Percentiles rank a stretch among this genome's conserved stretches.
phyloP scores from a whole-genome alignment of 2,329 filamentous ascomycete genomes.

The Cadophora gregata region DNA sequence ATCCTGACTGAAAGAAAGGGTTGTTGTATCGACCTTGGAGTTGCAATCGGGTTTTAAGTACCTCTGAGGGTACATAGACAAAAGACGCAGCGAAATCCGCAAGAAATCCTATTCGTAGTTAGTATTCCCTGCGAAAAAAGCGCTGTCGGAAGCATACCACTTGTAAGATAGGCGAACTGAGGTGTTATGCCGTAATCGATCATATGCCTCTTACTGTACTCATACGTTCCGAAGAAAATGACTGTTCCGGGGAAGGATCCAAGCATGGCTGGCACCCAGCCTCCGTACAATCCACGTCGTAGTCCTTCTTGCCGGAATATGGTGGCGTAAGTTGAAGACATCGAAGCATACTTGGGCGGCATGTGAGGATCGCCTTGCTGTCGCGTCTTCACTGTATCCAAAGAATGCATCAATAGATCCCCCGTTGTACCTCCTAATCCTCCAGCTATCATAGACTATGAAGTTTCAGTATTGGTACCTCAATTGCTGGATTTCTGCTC shows the following conservation, averaged over 20 bases:
- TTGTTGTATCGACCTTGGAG: slow-evolving; percentile 96
- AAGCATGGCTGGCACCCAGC: slow-evolving; percentile 88
- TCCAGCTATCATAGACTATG: slow-evolving; percentile 91
- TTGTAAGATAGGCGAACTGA: slow-evolving; percentile 83
- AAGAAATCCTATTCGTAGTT: slow-evolving; percentile 70
- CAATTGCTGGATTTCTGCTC: slow-evolving; percentile 44
- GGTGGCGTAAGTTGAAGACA: slow-evolving; percentile 88
- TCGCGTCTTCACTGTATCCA: slow-evolving; percentile 97
- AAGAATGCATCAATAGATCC: slow-evolving; percentile 97
- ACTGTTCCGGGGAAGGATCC: slow-evolving; percentile 94
- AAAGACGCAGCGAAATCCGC: slow-evolving; percentile 92
- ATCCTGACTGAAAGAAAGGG: slow-evolving; percentile 89
- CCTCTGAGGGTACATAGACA: slow-evolving; percentile 95
- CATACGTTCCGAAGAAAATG: slow-evolving; percentile 95
- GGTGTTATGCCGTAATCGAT: slow-evolving; percentile 84
- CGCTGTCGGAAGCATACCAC: slow-evolving; percentile 60
- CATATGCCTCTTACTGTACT: slow-evolving; percentile 90
- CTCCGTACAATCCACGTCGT: slow-evolving; percentile 84
- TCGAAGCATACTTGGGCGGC: slow-evolving; percentile 89
- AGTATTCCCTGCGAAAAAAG: slow-evolving; percentile 11
- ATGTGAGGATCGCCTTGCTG: slow-evolving; percentile 96
- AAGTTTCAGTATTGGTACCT: slow-evolving; percentile 30
- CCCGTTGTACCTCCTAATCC: slow-evolving; percentile 91
- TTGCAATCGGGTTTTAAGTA: slow-evolving; percentile 95
- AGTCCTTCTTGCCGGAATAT: slow-evolving; percentile 94